Evolutionary conservation across 2,329 filamentous ascomycete genomes (phyloP), one percentile per base, ranked within the genome.

Genomic region (Colletotrichum horii): DNA sequence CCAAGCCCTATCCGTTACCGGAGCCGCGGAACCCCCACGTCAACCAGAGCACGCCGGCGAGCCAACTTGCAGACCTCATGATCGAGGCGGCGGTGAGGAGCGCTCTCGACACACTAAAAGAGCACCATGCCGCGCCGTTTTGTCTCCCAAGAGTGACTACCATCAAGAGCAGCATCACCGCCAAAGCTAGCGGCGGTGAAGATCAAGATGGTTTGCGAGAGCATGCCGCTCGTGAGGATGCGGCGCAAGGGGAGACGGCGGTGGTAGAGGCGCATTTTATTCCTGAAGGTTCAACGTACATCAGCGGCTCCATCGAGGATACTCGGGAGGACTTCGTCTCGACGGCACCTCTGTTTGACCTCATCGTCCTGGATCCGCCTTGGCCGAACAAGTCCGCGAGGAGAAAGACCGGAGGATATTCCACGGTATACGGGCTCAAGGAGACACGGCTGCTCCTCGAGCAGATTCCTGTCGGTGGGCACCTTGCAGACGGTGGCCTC

Each of bases 351-450:
- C 79, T 82, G 8, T 96, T 96, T 82, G 87, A 94, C 77, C 85
- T 96, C 60, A 87, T 96, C 48, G 82, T 96, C 9, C 85, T 96
- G 24, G 94, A 96, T 80, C 95, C 95, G 4, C 94, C 95, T 2
- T 96, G 95, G 94, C 94, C 94, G 0, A 96, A 95, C 80, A 90
- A 92, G 61, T 96, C 94, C 8, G 94, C 91, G 16, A 89, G 90
- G 78, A 88, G 93, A 52, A 92, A 91, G 79, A 87, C 80, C 66
- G 83, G 85, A 80, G 79, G 88, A 78, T 91, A 92, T 82, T 77
- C 80, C 3, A 90, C 88, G 8, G 87, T 88, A 7, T 80, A 85
- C 66, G 84, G 84, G 74, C 83, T 88, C 56, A 80, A 84, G 15
- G 88, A 90, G 66, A 87, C 92, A 70, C 82, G 84, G 15, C 68